A percentile compares a stretch with the other conserved stretches of the same genome.
Evolutionary conservation across 805 yeast species (phyloP).

Genomic region (Saccharomycopsis fodiens): DNA sequence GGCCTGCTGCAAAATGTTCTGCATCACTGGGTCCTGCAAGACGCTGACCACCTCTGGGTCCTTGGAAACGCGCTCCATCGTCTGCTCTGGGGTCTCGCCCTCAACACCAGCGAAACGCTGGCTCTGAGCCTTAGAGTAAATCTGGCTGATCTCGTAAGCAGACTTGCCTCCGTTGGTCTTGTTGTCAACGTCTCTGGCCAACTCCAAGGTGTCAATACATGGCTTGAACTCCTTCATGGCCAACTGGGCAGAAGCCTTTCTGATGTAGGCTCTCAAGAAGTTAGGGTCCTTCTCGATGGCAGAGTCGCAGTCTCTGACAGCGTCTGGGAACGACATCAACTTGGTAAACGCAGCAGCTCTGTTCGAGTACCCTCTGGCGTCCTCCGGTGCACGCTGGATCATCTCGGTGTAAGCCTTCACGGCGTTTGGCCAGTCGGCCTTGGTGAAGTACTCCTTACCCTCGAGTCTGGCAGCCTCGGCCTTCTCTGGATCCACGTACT

Average conservation of each 20-base stretch:
- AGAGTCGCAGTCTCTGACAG: conserved; percentile 80
- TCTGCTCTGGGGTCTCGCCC: conserved; percentile 90
- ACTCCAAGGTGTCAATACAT: conserved; percentile 73
- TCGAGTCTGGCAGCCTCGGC: conserved; percentile 92
- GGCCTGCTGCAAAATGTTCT: conserved; percentile 89
- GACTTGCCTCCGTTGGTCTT: conserved; percentile 54
- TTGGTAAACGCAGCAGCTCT: conserved; percentile 97
- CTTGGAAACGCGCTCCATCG: conserved; percentile 79
- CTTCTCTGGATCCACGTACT: conserved; percentile 80
- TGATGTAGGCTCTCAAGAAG: conserved; percentile 89
- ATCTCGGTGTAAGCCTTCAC: conserved; percentile 93
- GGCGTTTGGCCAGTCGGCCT: conserved; percentile 95
- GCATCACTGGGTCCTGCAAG: conserved; percentile 93
- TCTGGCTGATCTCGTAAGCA: conserved; percentile 70
- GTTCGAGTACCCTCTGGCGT: conserved; percentile 94
- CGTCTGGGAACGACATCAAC: conserved; percentile 95
- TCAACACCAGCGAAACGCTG: conserved; percentile 77
- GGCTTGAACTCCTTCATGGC: conserved; percentile 82
- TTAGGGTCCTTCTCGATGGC: conserved; percentile 86
- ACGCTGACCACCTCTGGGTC: conserved; percentile 93
- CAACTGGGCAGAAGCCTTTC: conserved; percentile 92
- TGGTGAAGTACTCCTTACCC: conserved; percentile 84
- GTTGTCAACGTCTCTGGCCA: conserved; percentile 68
- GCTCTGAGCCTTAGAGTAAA: conserved; percentile 66
- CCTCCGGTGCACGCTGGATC: conserved; percentile 94